Conservation (phyloP, 1,284 basidiomycete species). For the Tylopilus orsonianus region DNA sequence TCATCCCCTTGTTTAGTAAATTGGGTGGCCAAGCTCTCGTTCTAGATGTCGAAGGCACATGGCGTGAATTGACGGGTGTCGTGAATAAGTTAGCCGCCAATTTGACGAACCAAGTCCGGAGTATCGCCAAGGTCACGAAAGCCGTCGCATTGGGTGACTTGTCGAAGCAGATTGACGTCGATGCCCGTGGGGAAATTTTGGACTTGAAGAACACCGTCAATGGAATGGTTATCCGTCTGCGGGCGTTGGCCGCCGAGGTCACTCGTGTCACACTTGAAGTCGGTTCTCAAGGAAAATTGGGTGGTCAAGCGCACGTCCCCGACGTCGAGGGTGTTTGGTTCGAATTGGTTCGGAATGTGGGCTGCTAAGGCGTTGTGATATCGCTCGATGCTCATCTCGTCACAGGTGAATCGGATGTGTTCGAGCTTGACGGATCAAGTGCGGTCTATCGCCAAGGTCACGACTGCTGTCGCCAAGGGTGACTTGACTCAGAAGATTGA, state of each 20-base stretch:
- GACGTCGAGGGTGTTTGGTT: conserved; percentile 97
- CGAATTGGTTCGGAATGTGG: conserved; percentile 84
- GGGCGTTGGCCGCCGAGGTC: conserved; percentile 92
- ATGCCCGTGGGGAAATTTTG: conserved; percentile 94
- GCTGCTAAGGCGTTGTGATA: conserved; percentile 25
- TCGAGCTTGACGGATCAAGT: conserved; percentile 93
- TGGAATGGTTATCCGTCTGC: conserved; percentile 91
- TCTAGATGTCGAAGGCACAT: conserved; percentile 90
- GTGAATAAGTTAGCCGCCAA: conserved; percentile 95
- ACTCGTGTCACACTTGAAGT: conserved; percentile 95
- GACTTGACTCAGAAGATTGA: conserved; percentile 89
- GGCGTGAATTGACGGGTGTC: conserved; percentile 86
- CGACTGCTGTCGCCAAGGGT: conserved; percentile 88
- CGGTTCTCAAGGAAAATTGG: conserved; percentile 87
- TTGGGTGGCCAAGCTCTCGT: conserved; percentile 92
- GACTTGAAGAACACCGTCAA: conserved; percentile 99
- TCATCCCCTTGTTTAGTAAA: conserved; percentile 50
- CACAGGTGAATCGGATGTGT: conserved; percentile 90
- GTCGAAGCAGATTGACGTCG: conserved; percentile 94
- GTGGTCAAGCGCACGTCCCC: conserved; percentile 89
- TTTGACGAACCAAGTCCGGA: conserved; percentile 92
- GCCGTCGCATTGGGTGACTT: conserved; percentile 96
- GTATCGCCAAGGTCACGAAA: conserved; percentile 96
- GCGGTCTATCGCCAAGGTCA: conserved; percentile 88
- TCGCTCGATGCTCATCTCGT: conserved; percentile 3